Evolutionary conservation across 2,329 filamentous ascomycete species (phyloP).

Genomic region (Orbilia quercus): DNA sequence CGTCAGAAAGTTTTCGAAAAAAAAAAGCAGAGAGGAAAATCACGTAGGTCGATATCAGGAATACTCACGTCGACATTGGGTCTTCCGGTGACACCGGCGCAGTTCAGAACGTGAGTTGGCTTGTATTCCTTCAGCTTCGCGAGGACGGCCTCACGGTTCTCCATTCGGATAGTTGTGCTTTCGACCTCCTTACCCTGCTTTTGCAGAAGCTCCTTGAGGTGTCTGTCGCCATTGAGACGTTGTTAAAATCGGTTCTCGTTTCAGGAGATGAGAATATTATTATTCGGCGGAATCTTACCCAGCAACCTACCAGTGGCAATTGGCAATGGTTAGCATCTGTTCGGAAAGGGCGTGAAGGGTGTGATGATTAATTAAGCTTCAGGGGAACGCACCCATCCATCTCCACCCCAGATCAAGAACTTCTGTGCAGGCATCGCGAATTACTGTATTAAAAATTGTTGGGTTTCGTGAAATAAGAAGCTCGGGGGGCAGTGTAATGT

Average conservation of each 20-base stretch:
- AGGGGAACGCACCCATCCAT: conserved; percentile 63
- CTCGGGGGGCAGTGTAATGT: conserved; percentile 1
- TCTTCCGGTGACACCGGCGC: conserved; percentile 73
- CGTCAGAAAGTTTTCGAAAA: background rate
- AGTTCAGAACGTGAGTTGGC: conserved; percentile 75
- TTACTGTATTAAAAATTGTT: conserved; percentile 25
- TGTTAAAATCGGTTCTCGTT: conserved; percentile 21
- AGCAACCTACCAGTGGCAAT: conserved; percentile 49
- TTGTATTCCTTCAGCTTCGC: conserved; percentile 69
- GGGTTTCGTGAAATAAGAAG: background rate
- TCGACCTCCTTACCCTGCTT: conserved; percentile 72
- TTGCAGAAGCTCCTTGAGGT: conserved; percentile 71
- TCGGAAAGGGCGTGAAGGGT: background rate
- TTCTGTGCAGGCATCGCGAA: conserved; percentile 61
- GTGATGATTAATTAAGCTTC: conserved; percentile 26
- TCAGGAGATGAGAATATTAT: background rate
- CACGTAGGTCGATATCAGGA: no score
- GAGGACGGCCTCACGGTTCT: conserved; percentile 71
- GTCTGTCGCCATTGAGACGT: conserved; percentile 61
- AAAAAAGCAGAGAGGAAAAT: background rate
- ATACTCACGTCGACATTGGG: conserved; percentile 71
- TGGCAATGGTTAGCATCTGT: conserved; percentile 31
- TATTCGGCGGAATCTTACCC: conserved; percentile 31
- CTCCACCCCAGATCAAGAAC: conserved; percentile 74
- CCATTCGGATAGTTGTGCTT: conserved; percentile 73